Base-by-base conservation (phyloP, 208 protist species). In the Vickermania spadyakhi region DNA sequence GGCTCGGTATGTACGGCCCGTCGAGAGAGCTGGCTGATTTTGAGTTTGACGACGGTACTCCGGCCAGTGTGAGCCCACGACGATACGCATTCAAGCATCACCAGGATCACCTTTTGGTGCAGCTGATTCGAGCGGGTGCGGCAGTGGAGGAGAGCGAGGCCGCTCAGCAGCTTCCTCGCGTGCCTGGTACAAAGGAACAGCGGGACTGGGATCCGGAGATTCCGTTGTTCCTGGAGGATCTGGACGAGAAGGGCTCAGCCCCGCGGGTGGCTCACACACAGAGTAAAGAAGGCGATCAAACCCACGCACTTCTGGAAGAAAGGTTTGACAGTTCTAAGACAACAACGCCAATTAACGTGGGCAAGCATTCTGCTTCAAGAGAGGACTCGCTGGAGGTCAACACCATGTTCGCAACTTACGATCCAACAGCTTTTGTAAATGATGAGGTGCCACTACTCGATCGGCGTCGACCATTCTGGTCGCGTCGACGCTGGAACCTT, bases 151-250 rank as follows among this genome's bases (percentile, higher is more conserved):
- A 75, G 36, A 68, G 73, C 28, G 85, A 79, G 65, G 73, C 56
- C 18, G 68, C 66, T 26, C 78, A 77, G n/a, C 51, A 75, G 52
- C 75, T 95, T 51, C 89, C 89, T 18, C 77, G 77, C 28, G 72
- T 95, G 7, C 89, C 89, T 0, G 84, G 85, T 14, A 88, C 79
- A 2, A 60, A 73, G 5, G 82, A 91, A 71, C 84, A 92, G 73
- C 89, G 89, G 58, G 78, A 82, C 58, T 95, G 89, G 85, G 89
- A 95, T 54, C 84, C 85, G 18, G 76, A 79, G 51, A 86, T 95
- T 29, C 89, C 89, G 2, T 73, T 95, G 14, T 95, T 91, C 58
- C 77, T 95, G 0, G 84, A 92, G 58, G 89, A 95, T 45, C 64
- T 87, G 14, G 89, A 95, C 54, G 89, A 92, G 60, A 66, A 68